Percentiles rank a stretch among this genome's conserved stretches.
These are phyloP conservation scores for Rubia occidens DNA, from an alignment of 305 asterid genomes.

Conservation along the genomic window DNA sequence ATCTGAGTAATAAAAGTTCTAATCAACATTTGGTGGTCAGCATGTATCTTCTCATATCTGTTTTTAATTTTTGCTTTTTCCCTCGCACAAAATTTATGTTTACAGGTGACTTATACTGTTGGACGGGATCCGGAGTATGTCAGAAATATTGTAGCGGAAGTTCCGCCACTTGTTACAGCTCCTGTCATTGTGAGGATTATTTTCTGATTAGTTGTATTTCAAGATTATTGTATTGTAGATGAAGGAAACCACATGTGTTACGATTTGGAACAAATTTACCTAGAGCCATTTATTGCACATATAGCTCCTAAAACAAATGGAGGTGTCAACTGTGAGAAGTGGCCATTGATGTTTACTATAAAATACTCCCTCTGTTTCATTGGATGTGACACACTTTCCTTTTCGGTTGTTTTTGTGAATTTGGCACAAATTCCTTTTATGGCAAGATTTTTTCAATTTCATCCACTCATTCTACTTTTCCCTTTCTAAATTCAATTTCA, in stretches of 20 bases:
- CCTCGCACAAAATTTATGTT: conserved; percentile 15
- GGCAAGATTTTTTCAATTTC: no score
- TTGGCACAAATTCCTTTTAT: no score
- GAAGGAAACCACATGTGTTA: background rate
- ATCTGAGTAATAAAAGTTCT: background rate
- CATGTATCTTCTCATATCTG: background rate
- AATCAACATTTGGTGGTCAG: conserved; percentile 6
- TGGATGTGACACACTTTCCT: no score
- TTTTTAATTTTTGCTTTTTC: background rate
- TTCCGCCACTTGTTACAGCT: conserved; percentile 61
- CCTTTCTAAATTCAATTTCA: no score
- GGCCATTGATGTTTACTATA: conserved; percentile 8
- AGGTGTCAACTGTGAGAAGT: background rate
- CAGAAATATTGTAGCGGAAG: conserved; percentile 66
- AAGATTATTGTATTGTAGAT: background rate
- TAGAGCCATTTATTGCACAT: background rate
- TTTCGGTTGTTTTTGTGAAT: no score
- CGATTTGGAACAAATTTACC: background rate
- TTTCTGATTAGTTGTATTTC: conserved; percentile 7
- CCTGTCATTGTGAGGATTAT: conserved; percentile 71
- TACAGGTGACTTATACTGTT: conserved; percentile 82
- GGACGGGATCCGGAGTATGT: conserved; percentile 78
- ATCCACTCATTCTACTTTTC: no score
- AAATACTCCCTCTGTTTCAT: no score
- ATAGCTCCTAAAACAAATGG: background rate